A percentile compares a stretch with the other conserved stretches of the same genome.
Evolutionary conservation across 2,329 filamentous ascomycete genomes (phyloP).

Genomic region (Trematosphaeria pertusa): DNA sequence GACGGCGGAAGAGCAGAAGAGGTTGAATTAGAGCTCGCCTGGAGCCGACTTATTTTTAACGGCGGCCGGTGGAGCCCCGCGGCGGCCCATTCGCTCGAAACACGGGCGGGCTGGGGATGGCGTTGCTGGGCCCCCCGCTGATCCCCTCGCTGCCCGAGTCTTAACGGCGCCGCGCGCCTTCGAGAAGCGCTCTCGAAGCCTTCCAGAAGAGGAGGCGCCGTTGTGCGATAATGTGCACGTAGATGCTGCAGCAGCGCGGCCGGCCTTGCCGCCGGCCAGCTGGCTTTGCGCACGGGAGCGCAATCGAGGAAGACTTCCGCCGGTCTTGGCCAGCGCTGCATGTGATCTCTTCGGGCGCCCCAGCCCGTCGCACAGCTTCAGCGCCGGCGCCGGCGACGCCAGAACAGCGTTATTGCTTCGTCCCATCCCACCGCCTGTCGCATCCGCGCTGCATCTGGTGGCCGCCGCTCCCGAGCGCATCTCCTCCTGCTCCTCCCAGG

Average conservation of each 20-base stretch:
- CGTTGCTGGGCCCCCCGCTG: constrained; percentile 6
- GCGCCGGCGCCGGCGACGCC: constrained; percentile 18
- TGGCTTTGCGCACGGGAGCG: background rate
- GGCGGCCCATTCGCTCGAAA: constrained; percentile 10
- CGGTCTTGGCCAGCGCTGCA: constrained; percentile 35
- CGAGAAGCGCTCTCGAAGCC: constrained; percentile 12
- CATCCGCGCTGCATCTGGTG: constrained; percentile 4
- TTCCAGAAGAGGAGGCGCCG: too few relatives aligned
- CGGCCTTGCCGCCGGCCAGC: too few relatives aligned
- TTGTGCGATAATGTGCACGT: too few relatives aligned
- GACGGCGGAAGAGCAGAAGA: constrained; percentile 4
- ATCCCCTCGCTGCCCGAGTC: constrained; percentile 1
- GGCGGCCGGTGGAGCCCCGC: constrained; percentile 12
- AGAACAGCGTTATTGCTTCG: constrained; percentile 31
- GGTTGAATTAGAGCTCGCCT: constrained; percentile 24
- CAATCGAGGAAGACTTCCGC: constrained; percentile 13
- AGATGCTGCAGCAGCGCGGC: too few relatives aligned
- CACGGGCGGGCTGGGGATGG: background rate
- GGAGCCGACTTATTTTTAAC: constrained; percentile 20
- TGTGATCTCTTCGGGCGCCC: constrained; percentile 39
- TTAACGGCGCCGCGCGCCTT: constrained; percentile 10
- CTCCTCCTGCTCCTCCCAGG: too few relatives aligned
- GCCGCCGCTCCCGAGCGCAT: constrained; percentile 12
- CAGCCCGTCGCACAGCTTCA: constrained; percentile 43
- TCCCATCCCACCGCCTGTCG: constrained; percentile 18